Base-by-base conservation (phyloP, 1,139 yeast species). In the Debaryomyces robertsiae region DNA sequence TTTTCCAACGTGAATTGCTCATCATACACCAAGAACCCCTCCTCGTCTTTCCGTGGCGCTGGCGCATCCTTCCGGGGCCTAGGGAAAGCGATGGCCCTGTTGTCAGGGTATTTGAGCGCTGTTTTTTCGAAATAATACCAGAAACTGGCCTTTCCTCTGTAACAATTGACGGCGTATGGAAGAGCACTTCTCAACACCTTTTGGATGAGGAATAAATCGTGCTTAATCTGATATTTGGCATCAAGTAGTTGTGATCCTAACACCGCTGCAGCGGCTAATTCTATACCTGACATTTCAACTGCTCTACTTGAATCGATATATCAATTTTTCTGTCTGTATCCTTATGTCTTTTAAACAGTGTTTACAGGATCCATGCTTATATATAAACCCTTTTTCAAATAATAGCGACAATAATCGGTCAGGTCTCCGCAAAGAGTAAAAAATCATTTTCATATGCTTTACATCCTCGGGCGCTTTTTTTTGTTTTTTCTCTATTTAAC, bases 111-210 rank as follows among this genome's bases (percentile, higher is more conserved):
- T 44, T 65, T 63, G 27, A 54, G 46, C 2, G 71, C 89, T 6
- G 77, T 61, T 30, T 65, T 54, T 51, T 82, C 90, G 51, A 85
- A 81, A 19, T 65, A 52, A 56, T 84, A 82, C 89, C 91, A 85
- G 54, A 72, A 79, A 53, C 82, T 82, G 40, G 82, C 80, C 46
- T 66, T 69, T 13, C 78, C 79, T 32, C 73, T 60, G 37, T 64
- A 57, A 32, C 74, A 65, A 32, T 65, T 60, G 57, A 69, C 63
- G 13, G 74, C 54, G 50, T 73, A 82, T 2, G 74, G 73, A 6
- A 73, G 45, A 2, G 77, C 72, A 22, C 63, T 57, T 19, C 62
- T 55, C 9, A 75, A 43, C 19, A 77, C 70, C 41, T 68, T 69
- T 13, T 73, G 74, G 9, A 65, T 64, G 27, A 82, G 65, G 30